Percentiles rank a stretch among this genome's conserved stretches.
Evolutionary conservation across 2,329 filamentous ascomycete genomes (phyloP).

Genomic region (Phoma sp.): DNA sequence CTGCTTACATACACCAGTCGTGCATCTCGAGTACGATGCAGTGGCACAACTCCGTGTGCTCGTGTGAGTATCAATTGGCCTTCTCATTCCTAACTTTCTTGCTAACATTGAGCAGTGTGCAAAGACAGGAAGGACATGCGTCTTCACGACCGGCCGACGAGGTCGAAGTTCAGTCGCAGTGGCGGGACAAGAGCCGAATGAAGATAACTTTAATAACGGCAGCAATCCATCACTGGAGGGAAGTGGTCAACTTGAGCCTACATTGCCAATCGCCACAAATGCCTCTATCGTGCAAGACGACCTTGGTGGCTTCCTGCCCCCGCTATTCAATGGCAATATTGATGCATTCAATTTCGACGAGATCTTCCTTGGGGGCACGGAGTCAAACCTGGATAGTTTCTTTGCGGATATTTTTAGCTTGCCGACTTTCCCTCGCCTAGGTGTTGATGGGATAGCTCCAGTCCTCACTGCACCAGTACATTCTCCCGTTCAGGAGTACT

Average conservation of each 20-base stretch:
- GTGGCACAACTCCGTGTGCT: background rate
- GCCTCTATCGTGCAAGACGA: background rate
- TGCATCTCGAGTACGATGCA: background rate
- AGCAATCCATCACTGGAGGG: no score
- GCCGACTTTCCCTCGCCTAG: background rate
- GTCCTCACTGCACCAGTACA: background rate
- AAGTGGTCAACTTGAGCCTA: background rate
- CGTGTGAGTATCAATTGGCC: background rate
- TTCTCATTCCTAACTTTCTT: no score
- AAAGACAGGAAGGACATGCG: background rate
- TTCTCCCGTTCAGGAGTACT: background rate
- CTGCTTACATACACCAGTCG: background rate
- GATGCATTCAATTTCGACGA: background rate
- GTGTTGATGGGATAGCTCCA: background rate
- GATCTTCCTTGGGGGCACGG: background rate
- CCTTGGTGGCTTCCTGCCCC: background rate
- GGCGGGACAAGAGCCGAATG: background rate
- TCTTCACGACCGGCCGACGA: background rate
- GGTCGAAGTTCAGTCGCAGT: background rate
- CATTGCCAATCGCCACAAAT: no score
- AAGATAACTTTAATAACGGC: background rate
- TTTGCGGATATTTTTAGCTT: background rate
- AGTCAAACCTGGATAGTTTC: background rate
- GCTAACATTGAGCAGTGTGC: background rate
- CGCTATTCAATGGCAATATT: background rate